Evolutionary conservation across 352 stramenopile genomes (phyloP).

Genomic region (Pythium oligandrum): DNA sequence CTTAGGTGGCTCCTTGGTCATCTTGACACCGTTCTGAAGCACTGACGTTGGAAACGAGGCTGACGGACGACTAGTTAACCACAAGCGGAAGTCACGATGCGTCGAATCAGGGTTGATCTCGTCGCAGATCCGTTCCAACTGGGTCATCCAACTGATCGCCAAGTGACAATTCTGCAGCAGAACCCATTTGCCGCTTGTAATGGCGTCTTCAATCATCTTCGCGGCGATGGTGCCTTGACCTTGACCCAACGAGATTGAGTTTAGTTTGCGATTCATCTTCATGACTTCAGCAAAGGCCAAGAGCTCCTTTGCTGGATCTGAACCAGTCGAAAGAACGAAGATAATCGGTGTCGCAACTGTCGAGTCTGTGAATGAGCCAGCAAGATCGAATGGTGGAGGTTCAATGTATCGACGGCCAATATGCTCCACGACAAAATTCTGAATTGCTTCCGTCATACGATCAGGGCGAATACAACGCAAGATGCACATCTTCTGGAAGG

Average conservation of each 20-base stretch:
- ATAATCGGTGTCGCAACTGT: constrained; percentile 87
- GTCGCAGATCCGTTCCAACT: constrained; percentile 91
- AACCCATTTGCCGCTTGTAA: constrained; percentile 89
- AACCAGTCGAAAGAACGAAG: constrained; percentile 88
- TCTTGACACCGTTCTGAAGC: constrained; percentile 91
- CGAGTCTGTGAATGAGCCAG: constrained; percentile 78
- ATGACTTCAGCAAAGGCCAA: constrained; percentile 81
- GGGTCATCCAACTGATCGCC: constrained; percentile 90
- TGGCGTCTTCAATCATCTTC: constrained; percentile 85
- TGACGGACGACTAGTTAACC: constrained; percentile 85
- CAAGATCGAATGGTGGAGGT: constrained; percentile 77
- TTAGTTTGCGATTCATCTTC: constrained; percentile 81
- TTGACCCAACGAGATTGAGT: constrained; percentile 89
- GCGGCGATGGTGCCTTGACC: constrained; percentile 83
- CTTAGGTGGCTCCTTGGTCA: constrained; percentile 92
- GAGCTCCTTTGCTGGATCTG: constrained; percentile 86
- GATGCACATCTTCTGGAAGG: constrained; percentile 46
- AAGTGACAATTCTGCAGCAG: constrained; percentile 91
- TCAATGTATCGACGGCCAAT: constrained; percentile 82
- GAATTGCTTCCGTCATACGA: constrained; percentile 67
- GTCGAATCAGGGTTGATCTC: constrained; percentile 77
- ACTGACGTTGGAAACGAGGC: constrained; percentile 80
- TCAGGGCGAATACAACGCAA: constrained; percentile 55
- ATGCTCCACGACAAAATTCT: constrained; percentile 78
- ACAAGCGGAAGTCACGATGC: constrained; percentile 92